Conservation (phyloP, 768 basidiomycete genomes). For the Tricholoma terreum region DNA sequence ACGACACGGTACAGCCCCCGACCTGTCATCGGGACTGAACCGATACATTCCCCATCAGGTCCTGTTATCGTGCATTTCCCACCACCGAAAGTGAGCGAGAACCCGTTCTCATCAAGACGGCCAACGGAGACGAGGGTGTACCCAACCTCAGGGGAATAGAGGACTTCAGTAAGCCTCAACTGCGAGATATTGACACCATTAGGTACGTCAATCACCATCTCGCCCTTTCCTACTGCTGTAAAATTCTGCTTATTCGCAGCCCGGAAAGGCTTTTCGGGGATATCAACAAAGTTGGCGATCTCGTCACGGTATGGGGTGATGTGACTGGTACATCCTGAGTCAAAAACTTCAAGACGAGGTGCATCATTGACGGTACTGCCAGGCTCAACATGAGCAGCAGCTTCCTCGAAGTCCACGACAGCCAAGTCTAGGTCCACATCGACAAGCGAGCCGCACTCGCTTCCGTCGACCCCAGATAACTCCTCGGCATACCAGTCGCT, state of each 20-base stretch:
- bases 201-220: not conserved
- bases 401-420: not conserved
- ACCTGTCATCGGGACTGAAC: conserved; percentile 14
- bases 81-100: too few relatives aligned
- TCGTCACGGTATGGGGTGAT: not conserved
- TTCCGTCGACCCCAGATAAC: too few relatives aligned
- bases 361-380: not conserved
- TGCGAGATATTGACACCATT: too few relatives aligned
- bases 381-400: not conserved
- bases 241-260: not conserved
- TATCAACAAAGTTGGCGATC: not conserved
- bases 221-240: not conserved
- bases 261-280: not conserved
- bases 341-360: conserved; percentile 16
- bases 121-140: too few relatives aligned
- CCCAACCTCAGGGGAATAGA: conserved; percentile 26
- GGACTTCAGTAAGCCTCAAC: not conserved
- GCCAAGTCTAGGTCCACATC: not conserved
- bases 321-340: conserved; percentile 33
- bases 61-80: not conserved
- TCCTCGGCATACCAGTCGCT: too few relatives aligned
- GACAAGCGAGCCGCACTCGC: too few relatives aligned
- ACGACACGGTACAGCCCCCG: conserved; percentile 8
- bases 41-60: conserved; percentile 7
- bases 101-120: conserved; percentile 30